Evolutionary conservation across 1,284 basidiomycete genomes (phyloP), one percentile per base, ranked within the genome.

Genomic region (Wallemia hederae): DNA sequence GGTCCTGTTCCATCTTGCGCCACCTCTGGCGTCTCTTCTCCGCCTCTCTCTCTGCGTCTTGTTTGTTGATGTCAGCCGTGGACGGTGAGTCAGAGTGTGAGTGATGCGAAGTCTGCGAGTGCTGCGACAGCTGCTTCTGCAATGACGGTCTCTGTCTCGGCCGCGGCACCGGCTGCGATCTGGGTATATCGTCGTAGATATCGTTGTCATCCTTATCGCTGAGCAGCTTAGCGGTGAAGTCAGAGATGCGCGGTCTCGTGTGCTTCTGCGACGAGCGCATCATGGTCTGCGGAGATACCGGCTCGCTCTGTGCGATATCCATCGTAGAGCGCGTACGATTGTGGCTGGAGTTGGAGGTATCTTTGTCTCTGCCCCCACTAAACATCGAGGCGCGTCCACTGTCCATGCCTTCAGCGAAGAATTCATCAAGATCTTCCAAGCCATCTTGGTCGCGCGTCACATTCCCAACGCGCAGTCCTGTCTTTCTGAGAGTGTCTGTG

Each of bases 361-460:
- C 62, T 15, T 60, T 59, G 26, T 58, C 31, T 27, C 34, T 55
- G 26, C 63, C 64, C 34, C 62, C 59, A 31, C 63, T 61, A 24
- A 25, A 59, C 60, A 27, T 66, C 64, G 56, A 19, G 9, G n/a
- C n/a, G n/a, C n/a, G n/a, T n/a, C n/a, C n/a, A n/a, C n/a, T n/a
- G 22, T 49, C 19, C 9, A 49, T 15, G 22, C 39, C 39, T n/a
- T 49, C 39, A 11, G 39, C 5, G 64, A 90, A 78, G 66, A 88
- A 74, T 64, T 80, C 77, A 61, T 80, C 79, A 66, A 86, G 83
- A 14, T 80, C 80, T 70, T 91, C 87, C 68, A 85, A 86, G 11
- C 87, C 90, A 67, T 88, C 83, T 17, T 81, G 81, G 65, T 80
- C 80, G n/a, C 66, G 62, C 2, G 59, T 62, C 0, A 65, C 62